A percentile compares a stretch with the other conserved stretches of the same genome.
Evolutionary conservation across 371 early-diverging fungal species (phyloP).

Genomic region (Capillidium rhysosporum): DNA sequence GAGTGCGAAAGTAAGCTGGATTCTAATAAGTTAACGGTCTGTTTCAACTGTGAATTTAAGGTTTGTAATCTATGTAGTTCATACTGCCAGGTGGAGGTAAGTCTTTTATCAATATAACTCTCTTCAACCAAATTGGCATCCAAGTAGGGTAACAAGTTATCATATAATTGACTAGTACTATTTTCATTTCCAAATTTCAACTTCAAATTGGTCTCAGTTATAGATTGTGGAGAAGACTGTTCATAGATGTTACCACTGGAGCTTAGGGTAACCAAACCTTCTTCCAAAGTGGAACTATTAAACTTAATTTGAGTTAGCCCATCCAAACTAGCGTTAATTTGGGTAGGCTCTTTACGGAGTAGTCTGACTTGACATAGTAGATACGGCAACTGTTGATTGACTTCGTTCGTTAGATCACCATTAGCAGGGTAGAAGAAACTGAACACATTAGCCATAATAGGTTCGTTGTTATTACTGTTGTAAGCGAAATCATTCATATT

Average conservation of each 20-base stretch:
- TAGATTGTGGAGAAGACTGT: no score
- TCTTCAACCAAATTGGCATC: conserved; percentile 14
- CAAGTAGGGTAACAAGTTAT: background rate
- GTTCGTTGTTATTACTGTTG: no score
- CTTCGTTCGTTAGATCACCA: no score
- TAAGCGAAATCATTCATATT: no score
- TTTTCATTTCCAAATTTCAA: background rate
- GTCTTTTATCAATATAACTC: conserved; percentile 17
- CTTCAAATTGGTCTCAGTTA: no score
- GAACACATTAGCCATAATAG: no score
- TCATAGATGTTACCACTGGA: background rate
- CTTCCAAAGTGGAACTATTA: background rate
- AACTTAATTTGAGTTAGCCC: background rate
- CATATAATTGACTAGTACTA: background rate
- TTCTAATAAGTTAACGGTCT: conserved; percentile 13
- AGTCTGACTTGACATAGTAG: no score
- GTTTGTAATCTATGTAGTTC: conserved; percentile 24
- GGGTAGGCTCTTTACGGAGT: background rate
- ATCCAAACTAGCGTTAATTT: background rate
- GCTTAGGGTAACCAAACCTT: background rate
- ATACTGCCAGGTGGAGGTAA: conserved; percentile 21
- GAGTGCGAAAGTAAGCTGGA: no score
- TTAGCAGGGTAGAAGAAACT: background rate
- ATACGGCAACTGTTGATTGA: no score
- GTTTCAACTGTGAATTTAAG: conserved; percentile 17